phyloP scores from a whole-genome alignment of 2,329 filamentous ascomycete genomes.

The Colletotrichum cordylinicola region DNA sequence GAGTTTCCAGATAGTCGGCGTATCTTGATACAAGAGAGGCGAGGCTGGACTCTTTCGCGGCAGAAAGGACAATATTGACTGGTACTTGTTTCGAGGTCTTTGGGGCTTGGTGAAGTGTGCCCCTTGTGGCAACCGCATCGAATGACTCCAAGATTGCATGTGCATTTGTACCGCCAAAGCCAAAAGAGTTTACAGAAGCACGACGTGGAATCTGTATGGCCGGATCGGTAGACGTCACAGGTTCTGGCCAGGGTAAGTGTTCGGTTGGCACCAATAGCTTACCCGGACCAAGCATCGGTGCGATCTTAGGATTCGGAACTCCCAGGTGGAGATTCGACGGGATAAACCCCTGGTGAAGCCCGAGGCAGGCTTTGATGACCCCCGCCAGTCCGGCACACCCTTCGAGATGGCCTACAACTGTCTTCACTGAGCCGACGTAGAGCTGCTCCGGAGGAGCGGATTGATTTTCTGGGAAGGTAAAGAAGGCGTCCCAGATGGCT shows the following conservation, averaged over 20 bases:
- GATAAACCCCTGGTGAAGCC: constrained; percentile 25
- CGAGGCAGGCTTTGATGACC: constrained; percentile 28
- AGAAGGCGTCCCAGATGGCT: constrained; percentile 29
- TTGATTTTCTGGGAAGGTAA: not conserved
- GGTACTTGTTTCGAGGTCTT: not conserved
- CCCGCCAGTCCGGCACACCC: constrained; percentile 30
- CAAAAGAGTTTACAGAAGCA: constrained; percentile 38
- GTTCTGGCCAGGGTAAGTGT: constrained; percentile 23
- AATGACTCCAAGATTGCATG: constrained; percentile 40
- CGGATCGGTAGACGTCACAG: not conserved
- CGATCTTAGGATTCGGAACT: constrained; percentile 30
- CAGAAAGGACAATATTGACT: not conserved
- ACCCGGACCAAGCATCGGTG: constrained; percentile 24
- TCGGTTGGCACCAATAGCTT: constrained; percentile 21
- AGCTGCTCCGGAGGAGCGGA: not conserved
- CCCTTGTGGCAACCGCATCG: not conserved
- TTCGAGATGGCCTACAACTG: constrained; percentile 32
- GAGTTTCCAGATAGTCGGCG: not conserved
- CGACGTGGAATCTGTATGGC: not conserved
- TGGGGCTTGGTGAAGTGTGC: not conserved
- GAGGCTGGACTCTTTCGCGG: not conserved
- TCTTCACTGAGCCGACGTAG: constrained; percentile 33
- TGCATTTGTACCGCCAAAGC: constrained; percentile 51
- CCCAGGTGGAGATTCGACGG: constrained; percentile 36
- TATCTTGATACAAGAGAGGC: not conserved